Conservation (phyloP, 2,329 filamentous ascomycete species). For the Drechmeria coniospora region DNA sequence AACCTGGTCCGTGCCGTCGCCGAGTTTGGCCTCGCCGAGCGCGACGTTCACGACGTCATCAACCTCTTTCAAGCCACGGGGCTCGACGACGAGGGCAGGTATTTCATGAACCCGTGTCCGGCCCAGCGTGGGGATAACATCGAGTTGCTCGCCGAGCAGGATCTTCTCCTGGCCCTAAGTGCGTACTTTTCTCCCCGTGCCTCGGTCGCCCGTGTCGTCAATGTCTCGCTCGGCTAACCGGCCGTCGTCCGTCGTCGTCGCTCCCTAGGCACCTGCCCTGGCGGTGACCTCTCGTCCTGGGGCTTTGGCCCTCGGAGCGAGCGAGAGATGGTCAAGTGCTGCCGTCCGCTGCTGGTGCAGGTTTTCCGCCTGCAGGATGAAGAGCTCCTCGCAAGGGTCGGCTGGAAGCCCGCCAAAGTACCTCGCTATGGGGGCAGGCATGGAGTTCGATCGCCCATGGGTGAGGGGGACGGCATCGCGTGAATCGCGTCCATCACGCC, state of each 20-base stretch:
- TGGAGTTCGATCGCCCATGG: conserved; percentile 26
- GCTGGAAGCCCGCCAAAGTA: conserved; percentile 46
- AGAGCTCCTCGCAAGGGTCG: conserved; percentile 30
- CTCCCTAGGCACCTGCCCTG: conserved; percentile 50
- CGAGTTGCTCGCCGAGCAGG: conserved; percentile 69
- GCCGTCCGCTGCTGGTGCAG: conserved; percentile 59
- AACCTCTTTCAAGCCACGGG: conserved; percentile 81
- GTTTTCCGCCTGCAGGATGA: conserved; percentile 48
- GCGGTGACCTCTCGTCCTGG: conserved; percentile 70
- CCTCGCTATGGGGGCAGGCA: conserved; percentile 51
- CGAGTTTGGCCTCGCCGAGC: conserved; percentile 52
- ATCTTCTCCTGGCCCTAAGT: conserved; percentile 48
- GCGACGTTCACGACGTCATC: conserved; percentile 70
- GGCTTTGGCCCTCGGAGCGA: conserved; percentile 57
- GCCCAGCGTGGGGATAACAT: conserved; percentile 43
- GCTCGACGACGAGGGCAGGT: conserved; percentile 53
- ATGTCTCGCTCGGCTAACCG: neutral
- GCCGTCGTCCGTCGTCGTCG: neutral
- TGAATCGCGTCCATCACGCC: neutral
- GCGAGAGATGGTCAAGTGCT: conserved; percentile 53
- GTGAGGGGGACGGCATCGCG: conserved; percentile 6
- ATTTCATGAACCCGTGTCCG: conserved; percentile 57
- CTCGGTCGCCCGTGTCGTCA: neutral
- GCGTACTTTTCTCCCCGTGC: conserved; percentile 7
- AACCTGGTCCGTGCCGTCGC: conserved; percentile 62